Evolutionary conservation across 441 rosid species (phyloP).

Genomic region (Cnidoscolus chayamansa): DNA sequence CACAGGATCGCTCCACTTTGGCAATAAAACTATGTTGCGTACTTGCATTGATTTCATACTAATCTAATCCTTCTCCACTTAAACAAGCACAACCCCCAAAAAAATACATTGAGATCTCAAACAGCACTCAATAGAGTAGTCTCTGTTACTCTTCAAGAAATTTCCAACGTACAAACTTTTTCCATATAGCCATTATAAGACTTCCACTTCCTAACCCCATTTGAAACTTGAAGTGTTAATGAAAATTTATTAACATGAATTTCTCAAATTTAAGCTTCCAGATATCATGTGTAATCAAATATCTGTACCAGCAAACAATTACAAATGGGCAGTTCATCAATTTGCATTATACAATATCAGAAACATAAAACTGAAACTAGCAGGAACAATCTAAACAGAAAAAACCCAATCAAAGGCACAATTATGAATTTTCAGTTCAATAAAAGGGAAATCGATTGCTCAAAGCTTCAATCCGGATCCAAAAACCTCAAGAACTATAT

Average conservation of each 20-base stretch:
- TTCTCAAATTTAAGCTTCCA: neutral
- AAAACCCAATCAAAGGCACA: neutral
- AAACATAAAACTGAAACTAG: neutral
- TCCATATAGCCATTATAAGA: neutral
- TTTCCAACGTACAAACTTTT: neutral
- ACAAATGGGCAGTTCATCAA: neutral
- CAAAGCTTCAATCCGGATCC: slow-evolving; percentile 6
- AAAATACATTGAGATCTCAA: neutral
- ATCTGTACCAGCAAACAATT: neutral
- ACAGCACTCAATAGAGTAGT: neutral
- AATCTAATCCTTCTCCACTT: neutral
- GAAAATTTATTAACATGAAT: neutral
- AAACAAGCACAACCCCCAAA: neutral
- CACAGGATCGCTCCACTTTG: neutral
- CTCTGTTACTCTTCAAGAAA: neutral
- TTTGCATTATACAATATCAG: neutral
- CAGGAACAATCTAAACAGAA: neutral
- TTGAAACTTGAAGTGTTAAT: neutral
- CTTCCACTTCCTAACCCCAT: neutral
- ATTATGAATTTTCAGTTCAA: neutral
- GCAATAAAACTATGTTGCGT: neutral
- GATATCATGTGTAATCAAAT: neutral
- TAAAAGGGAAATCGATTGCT: neutral
- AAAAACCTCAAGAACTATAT: no score
- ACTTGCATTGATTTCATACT: neutral